Conservation (phyloP, 1,139 yeast species). For the Suhomyces maxii region DNA sequence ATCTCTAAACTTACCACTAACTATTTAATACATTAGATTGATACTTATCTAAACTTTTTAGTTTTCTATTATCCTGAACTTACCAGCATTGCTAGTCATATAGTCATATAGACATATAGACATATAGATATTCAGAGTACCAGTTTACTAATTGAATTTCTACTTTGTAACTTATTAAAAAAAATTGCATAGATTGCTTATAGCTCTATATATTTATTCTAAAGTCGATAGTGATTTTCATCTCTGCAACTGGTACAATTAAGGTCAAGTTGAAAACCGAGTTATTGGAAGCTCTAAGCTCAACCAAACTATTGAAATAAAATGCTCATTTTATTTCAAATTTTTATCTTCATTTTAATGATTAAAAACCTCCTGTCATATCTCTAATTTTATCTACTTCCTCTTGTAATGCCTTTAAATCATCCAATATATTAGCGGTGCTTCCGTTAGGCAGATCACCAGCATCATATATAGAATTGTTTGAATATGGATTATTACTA, state of each 20-base stretch:
- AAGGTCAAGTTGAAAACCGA: not conserved
- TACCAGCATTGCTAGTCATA: too few species aligned
- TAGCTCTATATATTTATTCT: not conserved
- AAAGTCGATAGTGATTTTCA: not conserved
- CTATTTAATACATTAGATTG: too few species aligned
- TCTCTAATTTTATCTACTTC: constrained; percentile 59
- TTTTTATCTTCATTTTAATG: not conserved
- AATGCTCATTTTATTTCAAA: too few species aligned
- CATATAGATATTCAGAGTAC: too few species aligned
- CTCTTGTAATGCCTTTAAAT: constrained; percentile 60
- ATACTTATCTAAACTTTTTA: too few species aligned
- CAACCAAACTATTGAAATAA: too few species aligned
- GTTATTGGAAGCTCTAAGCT: too few species aligned
- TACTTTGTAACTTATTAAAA: too few species aligned
- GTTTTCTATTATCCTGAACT: too few species aligned
- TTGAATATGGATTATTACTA: constrained; percentile 1
- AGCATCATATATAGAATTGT: constrained; percentile 6
- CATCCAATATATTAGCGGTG: constrained; percentile 56
- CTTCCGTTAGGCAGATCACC: constrained; percentile 27
- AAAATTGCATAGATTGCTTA: not conserved
- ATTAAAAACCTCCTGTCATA: constrained; percentile 50
- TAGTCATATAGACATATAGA: too few species aligned
- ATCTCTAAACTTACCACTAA: too few species aligned
- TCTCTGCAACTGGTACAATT: not conserved
- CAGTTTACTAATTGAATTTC: too few species aligned